Evolutionary conservation across 305 asterid genomes (phyloP).

Genomic region (Fraxinus greggii): DNA sequence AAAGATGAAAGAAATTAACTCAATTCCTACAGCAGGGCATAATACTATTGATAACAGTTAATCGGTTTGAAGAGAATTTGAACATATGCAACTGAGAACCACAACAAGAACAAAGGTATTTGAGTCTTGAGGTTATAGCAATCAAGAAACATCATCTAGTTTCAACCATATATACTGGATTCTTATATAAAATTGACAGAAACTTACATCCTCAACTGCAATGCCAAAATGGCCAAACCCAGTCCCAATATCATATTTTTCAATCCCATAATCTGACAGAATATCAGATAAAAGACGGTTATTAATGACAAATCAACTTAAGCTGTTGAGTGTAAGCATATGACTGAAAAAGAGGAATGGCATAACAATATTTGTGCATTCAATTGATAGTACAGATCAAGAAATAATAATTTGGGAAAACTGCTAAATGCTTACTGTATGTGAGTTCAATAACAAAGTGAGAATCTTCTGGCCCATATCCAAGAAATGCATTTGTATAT

Average conservation of each 20-base stretch:
- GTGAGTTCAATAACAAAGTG: slow-evolving; percentile 56
- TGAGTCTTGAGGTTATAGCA: not conserved
- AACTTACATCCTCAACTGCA: slow-evolving; percentile 93
- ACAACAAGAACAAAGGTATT: not conserved
- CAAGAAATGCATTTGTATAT: slow-evolving; percentile 96
- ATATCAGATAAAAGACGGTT: not conserved
- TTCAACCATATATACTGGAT: not conserved
- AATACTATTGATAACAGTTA: not conserved
- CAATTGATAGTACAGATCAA: not conserved
- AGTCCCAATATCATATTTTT: not conserved
- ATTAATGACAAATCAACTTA: not conserved
- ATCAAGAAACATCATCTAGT: not conserved
- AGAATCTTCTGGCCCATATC: slow-evolving; percentile 97
- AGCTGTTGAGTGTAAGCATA: not conserved
- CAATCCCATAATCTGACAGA: not conserved
- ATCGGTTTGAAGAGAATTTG: not conserved
- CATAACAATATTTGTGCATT: not conserved
- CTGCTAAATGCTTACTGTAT: slow-evolving; percentile 16
- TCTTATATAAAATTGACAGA: slow-evolving; percentile 15
- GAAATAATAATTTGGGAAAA: slow-evolving; percentile 1
- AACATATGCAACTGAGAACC: slow-evolving; percentile 8
- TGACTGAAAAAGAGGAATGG: not conserved
- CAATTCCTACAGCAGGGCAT: slow-evolving; percentile 25
- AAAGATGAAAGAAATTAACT: not conserved
- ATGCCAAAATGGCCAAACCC: slow-evolving; percentile 97